Evolutionary conservation across 2,329 filamentous ascomycete genomes (phyloP).

Genomic region (Aschersonia sp.): DNA sequence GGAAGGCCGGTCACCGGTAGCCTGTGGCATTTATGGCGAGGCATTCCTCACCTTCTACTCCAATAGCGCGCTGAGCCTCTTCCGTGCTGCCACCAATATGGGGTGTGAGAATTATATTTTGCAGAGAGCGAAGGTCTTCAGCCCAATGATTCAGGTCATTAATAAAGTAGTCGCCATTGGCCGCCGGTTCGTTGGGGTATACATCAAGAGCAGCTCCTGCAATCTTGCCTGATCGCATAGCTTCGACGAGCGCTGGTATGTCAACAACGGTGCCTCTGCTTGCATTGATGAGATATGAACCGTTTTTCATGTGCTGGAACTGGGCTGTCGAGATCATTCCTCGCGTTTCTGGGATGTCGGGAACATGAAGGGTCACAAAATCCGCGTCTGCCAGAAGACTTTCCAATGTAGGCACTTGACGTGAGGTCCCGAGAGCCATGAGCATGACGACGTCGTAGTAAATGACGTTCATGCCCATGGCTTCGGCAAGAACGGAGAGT

Average conservation of each 20-base stretch:
- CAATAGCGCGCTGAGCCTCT: conserved; percentile 92
- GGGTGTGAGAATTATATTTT: conserved; percentile 88
- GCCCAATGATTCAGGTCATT: conserved; percentile 70
- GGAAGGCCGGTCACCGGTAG: not conserved
- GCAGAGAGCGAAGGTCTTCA: conserved; percentile 69
- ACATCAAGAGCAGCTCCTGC: conserved; percentile 94
- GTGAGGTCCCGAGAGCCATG: conserved; percentile 83
- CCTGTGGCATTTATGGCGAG: not conserved
- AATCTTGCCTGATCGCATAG: conserved; percentile 72
- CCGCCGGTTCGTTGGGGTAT: conserved; percentile 83
- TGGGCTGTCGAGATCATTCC: conserved; percentile 75
- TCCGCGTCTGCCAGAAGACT: conserved; percentile 67
- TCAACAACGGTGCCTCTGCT: conserved; percentile 88
- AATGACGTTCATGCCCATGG: conserved; percentile 96
- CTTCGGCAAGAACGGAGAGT: conserved; percentile 84
- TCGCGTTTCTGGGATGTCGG: conserved; percentile 82
- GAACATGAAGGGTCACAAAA: conserved; percentile 90
- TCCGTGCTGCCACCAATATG: conserved; percentile 97
- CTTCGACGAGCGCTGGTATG: conserved; percentile 79
- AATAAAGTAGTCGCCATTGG: conserved; percentile 92
- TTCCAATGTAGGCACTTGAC: conserved; percentile 66
- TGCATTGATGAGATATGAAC: conserved; percentile 91
- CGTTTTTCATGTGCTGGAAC: conserved; percentile 79
- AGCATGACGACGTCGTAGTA: conserved; percentile 93
- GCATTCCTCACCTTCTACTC: conserved; percentile 50